Evolutionary conservation across 2,329 filamentous ascomycete species (phyloP), one percentile per base, ranked within the genome.

Genomic region (Aschersonia sp.): DNA sequence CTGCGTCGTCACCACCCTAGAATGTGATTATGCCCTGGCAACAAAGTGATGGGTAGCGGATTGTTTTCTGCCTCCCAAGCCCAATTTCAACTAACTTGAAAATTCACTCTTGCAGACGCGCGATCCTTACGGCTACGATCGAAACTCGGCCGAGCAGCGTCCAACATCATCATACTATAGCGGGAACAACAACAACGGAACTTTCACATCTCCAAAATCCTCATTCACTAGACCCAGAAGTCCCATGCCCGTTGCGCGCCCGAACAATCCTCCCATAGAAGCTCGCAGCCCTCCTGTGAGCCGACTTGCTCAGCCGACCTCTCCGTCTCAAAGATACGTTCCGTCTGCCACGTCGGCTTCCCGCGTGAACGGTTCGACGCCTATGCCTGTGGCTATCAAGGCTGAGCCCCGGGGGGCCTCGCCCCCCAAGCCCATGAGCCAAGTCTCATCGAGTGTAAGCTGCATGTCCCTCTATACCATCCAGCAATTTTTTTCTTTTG

Each of bases 111-210:
- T 46, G 40, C 59, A 76, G 73, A 61, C 64, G 58, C 73, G 68
- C 59, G 75, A 78, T 54, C 59, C 69, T 32, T 77, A 76, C 63
- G 61, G 59, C 48, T 74, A 75, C 59, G 58, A 68, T 45, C 62
- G 64, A 44, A 45, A 40, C 53, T 51, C 69, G 42, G 58, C 61
- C 52, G 72, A 75, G 50, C 63, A 70, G 43, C 65, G 59, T 49
- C 63, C 69, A 44, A 64, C 59, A 47, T 58, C 62, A 46, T 50
- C 61, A 32, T 58, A 71, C 44, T 77, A 75, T 4, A 38, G 35
- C 35, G 12, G 35, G 54, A 71, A 71, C 60, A 73, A 70, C 65
- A 64, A 65, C 51, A 61, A 60, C 66, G 64, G 66, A 51, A 60
- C 60, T 55, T 73, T 74, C 59, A 67, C 67, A 46, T 76, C 75